phyloP scores from a whole-genome alignment of 2,329 filamentous ascomycete species.

The Scleromitrula shiraiana region DNA sequence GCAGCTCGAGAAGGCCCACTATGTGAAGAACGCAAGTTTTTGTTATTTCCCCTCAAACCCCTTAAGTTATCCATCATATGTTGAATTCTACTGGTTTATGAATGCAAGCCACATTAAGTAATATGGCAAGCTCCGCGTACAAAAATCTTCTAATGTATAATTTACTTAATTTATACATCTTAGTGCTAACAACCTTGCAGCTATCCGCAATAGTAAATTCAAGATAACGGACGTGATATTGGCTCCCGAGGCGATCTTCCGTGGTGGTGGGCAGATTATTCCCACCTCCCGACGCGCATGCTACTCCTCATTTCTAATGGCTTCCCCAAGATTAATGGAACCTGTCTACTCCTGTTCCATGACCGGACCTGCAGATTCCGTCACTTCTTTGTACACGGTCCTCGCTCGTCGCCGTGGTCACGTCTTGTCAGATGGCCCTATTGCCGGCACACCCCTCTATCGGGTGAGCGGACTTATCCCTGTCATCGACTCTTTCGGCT shows the following conservation, averaged over 20 bases:
- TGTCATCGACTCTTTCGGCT: slow-evolving; percentile 95
- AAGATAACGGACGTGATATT: slow-evolving; percentile 86
- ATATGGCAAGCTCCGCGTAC: slow-evolving; percentile 7
- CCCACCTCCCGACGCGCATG: slow-evolving; percentile 87
- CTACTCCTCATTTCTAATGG: slow-evolving; percentile 96
- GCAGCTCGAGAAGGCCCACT: slow-evolving; percentile 89
- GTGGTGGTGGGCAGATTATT: slow-evolving; percentile 94
- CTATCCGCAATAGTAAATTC: slow-evolving; percentile 97
- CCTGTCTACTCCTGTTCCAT: slow-evolving; percentile 89
- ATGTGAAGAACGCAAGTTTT: slow-evolving; percentile 84
- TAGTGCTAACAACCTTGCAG: slow-evolving; percentile 37
- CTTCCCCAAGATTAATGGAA: slow-evolving; percentile 92
- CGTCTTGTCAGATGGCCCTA: slow-evolving; percentile 86
- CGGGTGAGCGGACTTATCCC: slow-evolving; percentile 85
- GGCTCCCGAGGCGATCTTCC: slow-evolving; percentile 84
- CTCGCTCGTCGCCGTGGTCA: slow-evolving; percentile 83
- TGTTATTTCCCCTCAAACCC: background rate
- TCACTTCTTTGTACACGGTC: slow-evolving; percentile 84
- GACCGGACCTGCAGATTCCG: slow-evolving; percentile 83
- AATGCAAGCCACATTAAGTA: background rate
- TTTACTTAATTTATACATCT: slow-evolving; percentile 9
- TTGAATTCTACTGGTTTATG: background rate
- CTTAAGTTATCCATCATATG: background rate
- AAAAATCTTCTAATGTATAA: too few relatives aligned
- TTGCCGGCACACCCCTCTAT: slow-evolving; percentile 91